Base-by-base conservation (phyloP, 2,329 filamentous ascomycete genomes). In the Exophiala oligosperma region DNA sequence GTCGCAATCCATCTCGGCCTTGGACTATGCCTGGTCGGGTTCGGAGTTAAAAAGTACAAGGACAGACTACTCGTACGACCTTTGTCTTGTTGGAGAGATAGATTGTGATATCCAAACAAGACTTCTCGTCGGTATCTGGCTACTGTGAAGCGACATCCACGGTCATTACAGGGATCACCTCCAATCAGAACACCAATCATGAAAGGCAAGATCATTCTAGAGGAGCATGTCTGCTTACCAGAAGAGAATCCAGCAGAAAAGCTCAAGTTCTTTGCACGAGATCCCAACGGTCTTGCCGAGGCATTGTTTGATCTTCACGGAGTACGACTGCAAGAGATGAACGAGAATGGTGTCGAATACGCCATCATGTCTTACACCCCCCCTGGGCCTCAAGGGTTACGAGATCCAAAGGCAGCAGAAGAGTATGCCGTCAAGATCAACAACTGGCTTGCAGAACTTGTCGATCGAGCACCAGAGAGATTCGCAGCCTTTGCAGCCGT, bases 401-500 rank as follows among this genome's bases (percentile, higher is more conserved):
- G 48, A 49, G 64, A 69, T 41, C 56, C 59, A 4, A 56, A 51
- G 9, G 62, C 60, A 17, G 66, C 67, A 12, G 63, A 63, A 41
- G 50, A 52, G 21, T 54, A 63, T 26, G 67, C 67, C 44, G 49
- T 49, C 3, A 54, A 59, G 28, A 59, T 63, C 32, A 69, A 69
- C 57, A 57, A 68, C 44, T 66, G 63, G 38, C 47, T 69, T 37
- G 65, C 57, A 2, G 53, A 59, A 4, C 37, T 64, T 23, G 58
- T 66, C 24, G 53, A 63, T 40, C 49, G 62, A 4, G 67, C 73
- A 4, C 74, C 73, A 1, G 74, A 78, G 59, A 71, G 75, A 9
- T 72, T 79, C 37, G 76, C 76, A 37, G 76, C 74, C 9, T 78
- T 79, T 64, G 77, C 76, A 67, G 72, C 62, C 38, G 64, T 61